phyloP scores from a whole-genome alignment of 345 rosid genomes.

The Sapria himalayana region DNA sequence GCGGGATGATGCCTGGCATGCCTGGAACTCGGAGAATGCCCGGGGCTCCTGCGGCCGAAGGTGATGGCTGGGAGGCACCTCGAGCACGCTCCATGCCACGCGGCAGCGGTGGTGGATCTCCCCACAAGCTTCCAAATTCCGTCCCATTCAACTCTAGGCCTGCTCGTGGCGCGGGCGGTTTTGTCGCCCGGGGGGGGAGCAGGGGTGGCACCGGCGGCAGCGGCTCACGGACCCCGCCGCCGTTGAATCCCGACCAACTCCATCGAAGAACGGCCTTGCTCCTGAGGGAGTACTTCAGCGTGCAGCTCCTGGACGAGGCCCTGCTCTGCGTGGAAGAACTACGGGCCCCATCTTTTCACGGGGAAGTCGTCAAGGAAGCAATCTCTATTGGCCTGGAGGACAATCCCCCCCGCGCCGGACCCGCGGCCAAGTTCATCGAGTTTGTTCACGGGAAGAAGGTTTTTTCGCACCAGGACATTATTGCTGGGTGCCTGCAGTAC shows the following conservation, averaged over 20 bases:
- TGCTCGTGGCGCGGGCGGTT: no score
- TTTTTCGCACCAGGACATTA: conserved; percentile 26
- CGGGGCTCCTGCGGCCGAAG: conserved; percentile 70
- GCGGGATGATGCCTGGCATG: conserved; percentile 99
- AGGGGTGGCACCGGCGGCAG: conserved; percentile 10
- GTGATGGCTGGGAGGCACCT: conserved; percentile 66
- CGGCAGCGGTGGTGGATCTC: conserved; percentile 29
- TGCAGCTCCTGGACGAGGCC: conserved; percentile 45
- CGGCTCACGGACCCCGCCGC: conserved; percentile 11
- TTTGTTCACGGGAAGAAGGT: conserved; percentile 26
- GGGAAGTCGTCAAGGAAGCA: conserved; percentile 69
- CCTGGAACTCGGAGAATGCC: conserved; percentile 91
- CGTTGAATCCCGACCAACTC: conserved; percentile 30
- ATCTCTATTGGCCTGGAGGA: conserved; percentile 50
- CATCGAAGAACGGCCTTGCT: conserved; percentile 36
- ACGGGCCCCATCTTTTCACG: conserved; percentile 38
- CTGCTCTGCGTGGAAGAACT: conserved; percentile 54
- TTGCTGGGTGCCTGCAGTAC: conserved; percentile 46
- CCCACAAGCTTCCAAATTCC: no score
- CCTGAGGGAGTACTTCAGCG: conserved; percentile 50
- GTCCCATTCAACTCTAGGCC: conserved; percentile 9
- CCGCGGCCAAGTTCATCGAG: conserved; percentile 26
- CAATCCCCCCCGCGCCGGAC: conserved; percentile 39
- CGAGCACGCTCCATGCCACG: conserved; percentile 52
- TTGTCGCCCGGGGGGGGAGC: no score